Evolutionary conservation across 805 yeast species (phyloP).

Genomic region (Hanseniaspora clermontiae): DNA sequence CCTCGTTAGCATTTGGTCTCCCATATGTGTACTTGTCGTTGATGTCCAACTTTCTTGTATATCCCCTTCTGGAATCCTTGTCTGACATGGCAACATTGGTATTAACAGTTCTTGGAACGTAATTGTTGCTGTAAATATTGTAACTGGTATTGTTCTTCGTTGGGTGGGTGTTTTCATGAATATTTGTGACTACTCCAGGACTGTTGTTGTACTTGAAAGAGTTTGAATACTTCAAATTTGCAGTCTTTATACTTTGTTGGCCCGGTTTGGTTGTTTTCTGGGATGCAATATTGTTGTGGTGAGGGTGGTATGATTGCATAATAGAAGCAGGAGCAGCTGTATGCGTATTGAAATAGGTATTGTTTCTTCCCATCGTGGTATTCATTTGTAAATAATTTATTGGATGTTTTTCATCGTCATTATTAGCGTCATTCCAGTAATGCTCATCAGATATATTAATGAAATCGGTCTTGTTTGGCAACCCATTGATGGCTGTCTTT

Average conservation of each 20-base stretch:
- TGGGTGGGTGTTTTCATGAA: constrained; percentile 22
- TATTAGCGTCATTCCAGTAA: constrained; percentile 23
- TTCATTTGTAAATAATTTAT: background rate
- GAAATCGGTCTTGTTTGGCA: constrained; percentile 34
- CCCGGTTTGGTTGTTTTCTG: constrained; percentile 19
- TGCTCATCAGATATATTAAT: constrained; percentile 23
- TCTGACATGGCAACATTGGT: constrained; percentile 25
- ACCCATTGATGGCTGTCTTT: constrained; percentile 39
- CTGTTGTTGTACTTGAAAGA: background rate
- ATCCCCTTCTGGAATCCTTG: constrained; percentile 16
- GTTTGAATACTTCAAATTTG: constrained; percentile 1
- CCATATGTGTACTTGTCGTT: background rate
- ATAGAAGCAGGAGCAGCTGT: constrained; percentile 21
- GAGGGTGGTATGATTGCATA: constrained; percentile 19
- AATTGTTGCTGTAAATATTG: constrained; percentile 14
- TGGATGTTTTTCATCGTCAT: constrained; percentile 6
- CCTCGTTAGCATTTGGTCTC: constrained; percentile 10
- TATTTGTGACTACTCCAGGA: constrained; percentile 13
- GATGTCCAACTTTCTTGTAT: constrained; percentile 16
- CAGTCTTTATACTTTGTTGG: background rate
- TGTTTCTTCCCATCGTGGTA: constrained; percentile 5
- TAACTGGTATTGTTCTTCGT: constrained; percentile 22
- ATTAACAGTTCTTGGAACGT: constrained; percentile 17
- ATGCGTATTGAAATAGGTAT: constrained; percentile 8
- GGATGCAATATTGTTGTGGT: constrained; percentile 22